Evolutionary conservation across 2,329 filamentous ascomycete genomes (phyloP).

Genomic region (Tolypocladium ophioglossoides): DNA sequence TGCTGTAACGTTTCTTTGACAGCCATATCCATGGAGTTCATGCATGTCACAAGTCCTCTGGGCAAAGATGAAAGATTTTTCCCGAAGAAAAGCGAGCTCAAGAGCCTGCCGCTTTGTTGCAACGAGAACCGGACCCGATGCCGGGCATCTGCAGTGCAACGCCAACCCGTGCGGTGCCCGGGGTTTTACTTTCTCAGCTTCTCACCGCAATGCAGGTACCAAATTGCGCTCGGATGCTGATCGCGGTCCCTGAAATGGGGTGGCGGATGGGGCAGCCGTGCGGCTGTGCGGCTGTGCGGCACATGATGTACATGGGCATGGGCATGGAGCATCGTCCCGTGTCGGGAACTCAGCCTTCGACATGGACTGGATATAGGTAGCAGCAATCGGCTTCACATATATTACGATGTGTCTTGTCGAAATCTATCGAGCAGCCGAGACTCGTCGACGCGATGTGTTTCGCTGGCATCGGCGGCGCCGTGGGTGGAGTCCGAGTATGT

Average conservation of each 20-base stretch:
- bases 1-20: not conserved
- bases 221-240: not conserved
- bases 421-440: not conserved
- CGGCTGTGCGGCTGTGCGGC: not conserved
- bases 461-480: no score
- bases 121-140: not conserved
- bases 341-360: not conserved
- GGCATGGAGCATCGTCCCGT: not conserved
- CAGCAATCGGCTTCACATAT: not conserved
- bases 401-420: not conserved
- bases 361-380: no score
- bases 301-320: not conserved
- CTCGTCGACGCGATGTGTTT: not conserved
- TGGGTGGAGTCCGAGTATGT: no score
- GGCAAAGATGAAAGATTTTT: not conserved
- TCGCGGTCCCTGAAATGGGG: not conserved
- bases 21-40: not conserved
- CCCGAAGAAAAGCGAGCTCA: not conserved
- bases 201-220: not conserved
- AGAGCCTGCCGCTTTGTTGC: not conserved
- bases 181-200: not conserved
- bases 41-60: not conserved
- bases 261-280: not conserved
- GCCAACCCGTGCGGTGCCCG: not conserved
- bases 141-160: not conserved